phyloP scores from a whole-genome alignment of 805 yeast species.

The Vanderwaltozyma polyspora region DNA sequence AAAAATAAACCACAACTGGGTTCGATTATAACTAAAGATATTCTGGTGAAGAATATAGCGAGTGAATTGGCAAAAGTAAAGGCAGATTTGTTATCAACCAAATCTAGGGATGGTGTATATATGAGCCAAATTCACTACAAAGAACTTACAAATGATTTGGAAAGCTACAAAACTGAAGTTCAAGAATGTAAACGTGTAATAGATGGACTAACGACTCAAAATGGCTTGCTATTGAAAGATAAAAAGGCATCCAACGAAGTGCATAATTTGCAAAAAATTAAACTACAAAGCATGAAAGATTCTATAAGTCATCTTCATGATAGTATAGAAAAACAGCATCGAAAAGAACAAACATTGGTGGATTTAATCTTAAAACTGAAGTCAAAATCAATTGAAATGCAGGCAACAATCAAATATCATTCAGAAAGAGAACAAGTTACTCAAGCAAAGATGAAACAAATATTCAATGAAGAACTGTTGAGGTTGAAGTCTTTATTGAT shows the following conservation, averaged over 20 bases:
- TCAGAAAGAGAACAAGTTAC: constrained; percentile 13
- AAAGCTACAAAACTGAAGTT: constrained; percentile 39
- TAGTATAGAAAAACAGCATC: constrained; percentile 18
- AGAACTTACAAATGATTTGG: constrained; percentile 37
- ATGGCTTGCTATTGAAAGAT: constrained; percentile 22
- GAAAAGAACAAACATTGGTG: constrained; percentile 19
- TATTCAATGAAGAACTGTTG: constrained; percentile 16
- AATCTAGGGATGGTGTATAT: constrained; percentile 53
- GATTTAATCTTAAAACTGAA: constrained; percentile 14
- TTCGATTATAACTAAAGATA: constrained; percentile 44
- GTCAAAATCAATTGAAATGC: constrained; percentile 12
- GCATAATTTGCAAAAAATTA: constrained; percentile 18
- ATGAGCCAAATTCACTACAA: constrained; percentile 51
- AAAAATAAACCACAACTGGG: constrained; percentile 61
- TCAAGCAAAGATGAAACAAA: constrained; percentile 12
- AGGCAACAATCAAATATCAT: constrained; percentile 12
- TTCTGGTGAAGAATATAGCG: constrained; percentile 36
- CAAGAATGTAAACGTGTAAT: constrained; percentile 35
- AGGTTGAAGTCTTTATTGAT: constrained; percentile 10
- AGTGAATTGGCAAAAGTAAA: constrained; percentile 37
- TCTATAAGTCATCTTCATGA: constrained; percentile 17
- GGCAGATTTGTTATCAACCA: constrained; percentile 52
- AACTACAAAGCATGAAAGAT: constrained; percentile 17
- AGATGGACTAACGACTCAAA: constrained; percentile 31
- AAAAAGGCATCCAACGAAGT: constrained; percentile 20